phyloP scores from a whole-genome alignment of 768 basidiomycete genomes.

The Mycena rosella region DNA sequence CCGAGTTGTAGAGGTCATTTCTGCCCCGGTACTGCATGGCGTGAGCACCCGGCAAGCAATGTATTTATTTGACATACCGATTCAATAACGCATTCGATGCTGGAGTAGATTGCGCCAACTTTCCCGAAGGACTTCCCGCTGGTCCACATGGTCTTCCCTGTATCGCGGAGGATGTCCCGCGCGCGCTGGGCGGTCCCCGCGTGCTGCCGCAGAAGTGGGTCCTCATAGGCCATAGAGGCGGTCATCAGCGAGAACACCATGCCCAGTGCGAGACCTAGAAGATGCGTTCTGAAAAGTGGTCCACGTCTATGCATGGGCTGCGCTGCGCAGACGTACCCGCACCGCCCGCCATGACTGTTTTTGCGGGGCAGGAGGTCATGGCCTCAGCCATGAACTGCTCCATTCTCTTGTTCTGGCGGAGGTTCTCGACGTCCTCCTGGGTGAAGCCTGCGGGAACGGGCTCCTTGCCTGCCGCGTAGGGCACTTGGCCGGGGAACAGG shows the following conservation, averaged over 20 bases:
- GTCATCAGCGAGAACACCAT: slow-evolving; percentile 98
- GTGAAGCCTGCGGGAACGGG: slow-evolving; percentile 87
- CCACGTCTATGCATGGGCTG: slow-evolving; percentile 5
- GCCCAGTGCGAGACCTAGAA: slow-evolving; percentile 88
- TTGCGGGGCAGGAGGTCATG: slow-evolving; percentile 90
- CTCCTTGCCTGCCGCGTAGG: slow-evolving; percentile 89
- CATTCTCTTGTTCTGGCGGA: slow-evolving; percentile 81
- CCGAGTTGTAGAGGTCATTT: slow-evolving; percentile 94
- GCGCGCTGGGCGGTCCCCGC: slow-evolving; percentile 81
- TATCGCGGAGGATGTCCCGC: slow-evolving; percentile 88
- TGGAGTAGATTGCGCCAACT: slow-evolving; percentile 94
- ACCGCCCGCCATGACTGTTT: slow-evolving; percentile 84
- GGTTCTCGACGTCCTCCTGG: slow-evolving; percentile 80
- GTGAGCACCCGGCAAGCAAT: not conserved
- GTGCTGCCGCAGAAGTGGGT: slow-evolving; percentile 83
- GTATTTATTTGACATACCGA: slow-evolving; percentile 68
- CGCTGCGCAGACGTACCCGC: slow-evolving; percentile 69
- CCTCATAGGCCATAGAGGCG: slow-evolving; percentile 94
- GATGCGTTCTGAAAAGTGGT: slow-evolving; percentile 19
- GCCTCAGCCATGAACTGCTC: slow-evolving; percentile 76
- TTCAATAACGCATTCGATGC: slow-evolving; percentile 95
- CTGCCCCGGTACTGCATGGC: slow-evolving; percentile 89
- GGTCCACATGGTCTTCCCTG: slow-evolving; percentile 93
- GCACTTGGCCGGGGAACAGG: slow-evolving; percentile 65
- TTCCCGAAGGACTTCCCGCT: slow-evolving; percentile 94